Conservation (phyloP, 2,329 filamentous ascomycete species). For the Botrytis tulipae region DNA sequence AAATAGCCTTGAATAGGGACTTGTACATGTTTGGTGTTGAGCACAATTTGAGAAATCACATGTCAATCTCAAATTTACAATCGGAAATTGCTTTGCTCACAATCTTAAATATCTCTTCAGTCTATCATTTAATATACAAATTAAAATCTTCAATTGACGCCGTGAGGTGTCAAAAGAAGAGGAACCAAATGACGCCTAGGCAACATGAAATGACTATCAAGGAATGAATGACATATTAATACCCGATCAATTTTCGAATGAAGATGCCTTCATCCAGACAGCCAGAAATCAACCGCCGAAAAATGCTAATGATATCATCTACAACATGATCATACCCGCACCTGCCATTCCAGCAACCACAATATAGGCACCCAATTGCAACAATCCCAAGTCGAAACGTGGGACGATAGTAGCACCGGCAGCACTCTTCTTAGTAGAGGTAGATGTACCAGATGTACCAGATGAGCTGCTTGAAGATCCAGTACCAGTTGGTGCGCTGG, state of each 20-base stretch:
- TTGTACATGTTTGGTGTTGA: not conserved
- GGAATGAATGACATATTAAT: slow-evolving; percentile 3
- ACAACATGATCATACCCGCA: slow-evolving; percentile 55
- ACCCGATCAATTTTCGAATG: slow-evolving; percentile 4
- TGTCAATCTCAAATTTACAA: not conserved
- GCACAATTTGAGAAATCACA: not conserved
- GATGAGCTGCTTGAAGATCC: slow-evolving; percentile 33
- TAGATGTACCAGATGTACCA: slow-evolving; percentile 27
- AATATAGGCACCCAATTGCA: slow-evolving; percentile 51
- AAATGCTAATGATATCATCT: slow-evolving; percentile 30
- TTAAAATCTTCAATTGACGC: slow-evolving; percentile 6
- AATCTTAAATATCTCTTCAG: not conserved
- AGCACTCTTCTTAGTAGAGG: slow-evolving; percentile 35
- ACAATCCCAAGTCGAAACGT: slow-evolving; percentile 44
- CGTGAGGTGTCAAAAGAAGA: not conserved
- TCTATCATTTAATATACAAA: slow-evolving; percentile 21
- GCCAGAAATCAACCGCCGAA: not conserved
- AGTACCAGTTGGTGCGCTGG: slow-evolving; percentile 45
- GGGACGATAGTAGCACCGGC: slow-evolving; percentile 46
- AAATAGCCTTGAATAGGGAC: not conserved
- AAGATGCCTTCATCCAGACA: slow-evolving; percentile 8
- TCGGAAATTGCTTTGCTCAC: not conserved
- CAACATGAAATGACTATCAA: not conserved
- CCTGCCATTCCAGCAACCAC: slow-evolving; percentile 51
- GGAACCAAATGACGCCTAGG: not conserved